Percentiles rank a stretch among this genome's conserved stretches.
Evolutionary conservation across 2,329 filamentous ascomycete species (phyloP).

Genomic region (Xylariomycetidae sp.): DNA sequence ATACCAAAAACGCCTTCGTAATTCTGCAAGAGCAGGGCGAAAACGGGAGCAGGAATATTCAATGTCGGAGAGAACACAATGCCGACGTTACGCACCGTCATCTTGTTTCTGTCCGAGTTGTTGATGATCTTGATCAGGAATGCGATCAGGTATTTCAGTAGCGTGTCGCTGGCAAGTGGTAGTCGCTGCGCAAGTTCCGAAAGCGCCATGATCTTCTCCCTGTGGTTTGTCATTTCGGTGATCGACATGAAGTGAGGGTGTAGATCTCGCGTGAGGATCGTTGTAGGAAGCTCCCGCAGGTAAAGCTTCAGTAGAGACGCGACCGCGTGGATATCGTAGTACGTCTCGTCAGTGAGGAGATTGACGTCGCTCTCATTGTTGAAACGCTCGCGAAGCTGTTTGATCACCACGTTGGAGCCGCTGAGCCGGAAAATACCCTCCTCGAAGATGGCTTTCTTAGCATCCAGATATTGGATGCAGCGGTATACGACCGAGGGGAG

Average conservation of each 20-base stretch:
- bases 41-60: constrained; percentile 91
- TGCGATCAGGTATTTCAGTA: constrained; percentile 78
- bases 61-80: constrained; percentile 97
- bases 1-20: constrained; percentile 80
- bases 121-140: constrained; percentile 92
- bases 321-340: constrained; percentile 93
- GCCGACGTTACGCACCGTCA: constrained; percentile 95
- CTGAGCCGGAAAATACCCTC: constrained; percentile 96
- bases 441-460: constrained; percentile 73
- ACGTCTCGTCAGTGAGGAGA: constrained; percentile 72
- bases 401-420: constrained; percentile 94
- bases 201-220: constrained; percentile 71
- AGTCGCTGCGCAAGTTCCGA: constrained; percentile 74
- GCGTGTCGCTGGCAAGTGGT: constrained; percentile 70
- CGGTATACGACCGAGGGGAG: constrained; percentile 91
- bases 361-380: constrained; percentile 90
- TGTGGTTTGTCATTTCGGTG: constrained; percentile 68
- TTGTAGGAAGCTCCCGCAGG: constrained; percentile 82
- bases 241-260: constrained; percentile 83
- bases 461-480: constrained; percentile 86
- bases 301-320: constrained; percentile 93
- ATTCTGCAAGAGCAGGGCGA: constrained; percentile 88
- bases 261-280: constrained; percentile 83
- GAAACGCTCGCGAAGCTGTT: constrained; percentile 83
- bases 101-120: constrained; percentile 87